These are phyloP conservation scores for Chalciporus chontae DNA, from an alignment of 768 basidiomycete genomes.

Conservation along the genomic window DNA sequence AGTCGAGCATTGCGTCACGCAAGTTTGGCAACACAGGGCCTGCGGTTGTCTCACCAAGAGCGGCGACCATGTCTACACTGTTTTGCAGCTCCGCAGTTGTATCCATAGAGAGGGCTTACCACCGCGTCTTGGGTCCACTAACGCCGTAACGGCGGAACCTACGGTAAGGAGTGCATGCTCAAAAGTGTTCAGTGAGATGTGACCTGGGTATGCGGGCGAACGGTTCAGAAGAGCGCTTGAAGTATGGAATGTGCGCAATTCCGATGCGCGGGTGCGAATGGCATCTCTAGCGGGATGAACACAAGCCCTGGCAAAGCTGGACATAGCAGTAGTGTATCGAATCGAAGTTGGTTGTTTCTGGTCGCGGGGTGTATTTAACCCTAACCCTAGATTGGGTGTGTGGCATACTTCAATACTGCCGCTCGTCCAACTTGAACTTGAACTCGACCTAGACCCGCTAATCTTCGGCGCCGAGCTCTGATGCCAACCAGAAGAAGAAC, in stretches of 20 bases:
- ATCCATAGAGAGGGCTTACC: slow-evolving; percentile 47
- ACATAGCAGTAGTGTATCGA: background rate
- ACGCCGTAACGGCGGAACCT: slow-evolving; percentile 81
- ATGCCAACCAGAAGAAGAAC: background rate
- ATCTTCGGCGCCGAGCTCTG: background rate
- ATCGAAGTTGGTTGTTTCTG: background rate
- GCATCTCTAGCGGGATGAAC: background rate
- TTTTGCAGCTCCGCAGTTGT: background rate
- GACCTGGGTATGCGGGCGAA: slow-evolving; percentile 66
- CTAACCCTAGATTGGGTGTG: slow-evolving; percentile 20
- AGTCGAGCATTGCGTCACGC: slow-evolving; percentile 72
- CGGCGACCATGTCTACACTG: slow-evolving; percentile 87
- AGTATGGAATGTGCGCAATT: slow-evolving; percentile 15
- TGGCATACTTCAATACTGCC: background rate
- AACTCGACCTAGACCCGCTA: background rate
- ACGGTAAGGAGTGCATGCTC: slow-evolving; percentile 83
- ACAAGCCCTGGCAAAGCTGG: background rate
- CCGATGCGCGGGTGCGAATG: background rate
- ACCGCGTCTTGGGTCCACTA: slow-evolving; percentile 77
- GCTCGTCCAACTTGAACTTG: no score
- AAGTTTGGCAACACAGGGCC: slow-evolving; percentile 72
- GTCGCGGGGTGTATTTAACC: background rate
- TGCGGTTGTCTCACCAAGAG: slow-evolving; percentile 90
- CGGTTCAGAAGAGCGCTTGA: slow-evolving; percentile 1
- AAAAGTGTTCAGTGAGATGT: slow-evolving; percentile 76